phyloP scores from a whole-genome alignment of 352 stramenopile genomes.

The Thalassiosira exigua region DNA sequence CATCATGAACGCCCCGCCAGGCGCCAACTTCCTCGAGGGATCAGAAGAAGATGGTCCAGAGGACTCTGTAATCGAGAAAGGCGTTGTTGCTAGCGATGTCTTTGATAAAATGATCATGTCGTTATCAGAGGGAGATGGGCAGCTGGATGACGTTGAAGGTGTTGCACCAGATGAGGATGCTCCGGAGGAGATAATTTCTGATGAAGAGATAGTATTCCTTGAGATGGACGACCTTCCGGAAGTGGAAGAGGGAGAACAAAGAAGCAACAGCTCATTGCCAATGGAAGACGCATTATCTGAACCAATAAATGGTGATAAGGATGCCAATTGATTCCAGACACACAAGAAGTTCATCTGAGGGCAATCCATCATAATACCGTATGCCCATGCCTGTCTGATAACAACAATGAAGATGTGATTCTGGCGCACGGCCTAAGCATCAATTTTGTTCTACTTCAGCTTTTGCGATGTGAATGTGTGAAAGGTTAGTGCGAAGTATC shows the following conservation, averaged over 20 bases:
- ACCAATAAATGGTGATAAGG: slow-evolving; percentile 21
- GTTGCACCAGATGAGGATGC: neutral
- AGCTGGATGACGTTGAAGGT: neutral
- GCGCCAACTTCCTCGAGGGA: slow-evolving; percentile 52
- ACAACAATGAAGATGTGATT: too few relatives aligned
- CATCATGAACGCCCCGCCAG: slow-evolving; percentile 81
- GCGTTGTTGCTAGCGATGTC: slow-evolving; percentile 41
- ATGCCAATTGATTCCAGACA: too few relatives aligned
- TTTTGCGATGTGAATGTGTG: too few relatives aligned
- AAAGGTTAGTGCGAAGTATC: too few relatives aligned
- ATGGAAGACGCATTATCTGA: slow-evolving; percentile 8
- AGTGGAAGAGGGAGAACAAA: slow-evolving; percentile 4
- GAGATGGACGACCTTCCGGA: slow-evolving; percentile 24
- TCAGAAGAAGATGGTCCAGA: slow-evolving; percentile 6
- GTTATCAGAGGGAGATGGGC: slow-evolving; percentile 13
- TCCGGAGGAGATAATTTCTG: slow-evolving; percentile 10
- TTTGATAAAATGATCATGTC: slow-evolving; percentile 50
- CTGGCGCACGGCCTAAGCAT: too few relatives aligned
- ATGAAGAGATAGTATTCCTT: slow-evolving; percentile 24
- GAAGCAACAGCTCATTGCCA: slow-evolving; percentile 8
- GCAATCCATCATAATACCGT: too few relatives aligned
- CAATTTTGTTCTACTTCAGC: too few relatives aligned
- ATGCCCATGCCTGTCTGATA: too few relatives aligned
- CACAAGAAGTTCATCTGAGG: too few relatives aligned
- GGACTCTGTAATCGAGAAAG: slow-evolving; percentile 17